Evolutionary conservation across 495 filamentous ascomycete species (phyloP).

Genomic region (Hypoxylon intermedium): DNA sequence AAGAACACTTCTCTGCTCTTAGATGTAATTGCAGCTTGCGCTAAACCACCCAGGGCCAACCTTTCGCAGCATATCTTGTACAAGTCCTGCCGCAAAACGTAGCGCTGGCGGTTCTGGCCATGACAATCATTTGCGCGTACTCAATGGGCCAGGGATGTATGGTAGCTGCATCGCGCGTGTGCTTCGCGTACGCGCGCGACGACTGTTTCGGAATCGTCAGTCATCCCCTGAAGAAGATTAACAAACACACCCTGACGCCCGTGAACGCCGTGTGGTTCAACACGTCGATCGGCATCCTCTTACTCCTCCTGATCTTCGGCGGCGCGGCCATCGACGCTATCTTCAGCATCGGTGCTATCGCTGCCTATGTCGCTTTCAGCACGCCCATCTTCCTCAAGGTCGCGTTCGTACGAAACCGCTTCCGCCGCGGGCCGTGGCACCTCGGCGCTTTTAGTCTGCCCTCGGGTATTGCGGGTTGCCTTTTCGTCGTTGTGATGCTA

Average conservation of each 20-base stretch:
- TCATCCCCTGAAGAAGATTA: constrained; percentile 69
- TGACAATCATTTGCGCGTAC: constrained; percentile 80
- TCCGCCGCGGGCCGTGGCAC: constrained; percentile 77
- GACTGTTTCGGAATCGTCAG: constrained; percentile 73
- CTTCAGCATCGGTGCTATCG: constrained; percentile 79
- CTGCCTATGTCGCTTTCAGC: constrained; percentile 76
- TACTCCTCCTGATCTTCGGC: constrained; percentile 74
- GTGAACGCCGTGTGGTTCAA: constrained; percentile 85
- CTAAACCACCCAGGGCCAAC: constrained; percentile 60
- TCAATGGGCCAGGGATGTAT: constrained; percentile 85
- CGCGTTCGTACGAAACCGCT: constrained; percentile 74
- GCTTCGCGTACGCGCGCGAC: constrained; percentile 81
- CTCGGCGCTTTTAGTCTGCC: constrained; percentile 67
- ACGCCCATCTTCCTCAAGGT: constrained; percentile 77
- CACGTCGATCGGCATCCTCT: constrained; percentile 65
- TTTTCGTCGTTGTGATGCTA: constrained; percentile 74
- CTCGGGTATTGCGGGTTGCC: constrained; percentile 66
- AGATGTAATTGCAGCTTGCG: not conserved
- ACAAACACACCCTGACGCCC: constrained; percentile 70
- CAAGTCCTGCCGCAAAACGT: constrained; percentile 72
- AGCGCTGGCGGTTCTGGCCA: constrained; percentile 68
- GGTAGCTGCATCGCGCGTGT: constrained; percentile 80
- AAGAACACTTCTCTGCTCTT: not conserved
- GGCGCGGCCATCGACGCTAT: constrained; percentile 74
- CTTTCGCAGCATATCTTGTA: constrained; percentile 76